These are phyloP conservation scores for Escallonia rubra DNA, from an alignment of 129 eudicot species.

Conservation along the genomic window DNA sequence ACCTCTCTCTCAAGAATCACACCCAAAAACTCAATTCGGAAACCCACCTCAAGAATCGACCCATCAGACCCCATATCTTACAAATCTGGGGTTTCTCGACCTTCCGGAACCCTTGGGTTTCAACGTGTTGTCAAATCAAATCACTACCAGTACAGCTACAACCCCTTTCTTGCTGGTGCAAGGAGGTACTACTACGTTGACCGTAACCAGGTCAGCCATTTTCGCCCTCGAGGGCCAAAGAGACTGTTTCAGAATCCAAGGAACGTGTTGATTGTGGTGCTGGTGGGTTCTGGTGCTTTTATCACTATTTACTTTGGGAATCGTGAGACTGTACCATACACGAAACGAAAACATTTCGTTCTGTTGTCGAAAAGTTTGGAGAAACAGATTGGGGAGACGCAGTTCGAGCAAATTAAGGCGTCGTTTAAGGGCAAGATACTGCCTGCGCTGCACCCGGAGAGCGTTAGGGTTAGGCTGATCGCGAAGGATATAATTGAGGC, in stretches of 20 bases:
- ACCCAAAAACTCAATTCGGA: slow-evolving; percentile 19
- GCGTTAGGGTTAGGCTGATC: slow-evolving; percentile 67
- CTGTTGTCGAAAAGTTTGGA: slow-evolving; percentile 47
- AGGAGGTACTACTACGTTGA: slow-evolving; percentile 61
- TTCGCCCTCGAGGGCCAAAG: slow-evolving; percentile 51
- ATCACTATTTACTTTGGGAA: slow-evolving; percentile 62
- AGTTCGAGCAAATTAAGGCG: slow-evolving; percentile 46
- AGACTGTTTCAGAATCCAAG: slow-evolving; percentile 63
- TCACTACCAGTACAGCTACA: slow-evolving; percentile 1
- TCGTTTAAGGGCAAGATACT: slow-evolving; percentile 67
- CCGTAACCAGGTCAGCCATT: slow-evolving; percentile 45
- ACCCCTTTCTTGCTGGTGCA: slow-evolving; percentile 19
- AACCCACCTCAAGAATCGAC: slow-evolving; percentile 7
- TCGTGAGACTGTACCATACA: slow-evolving; percentile 76
- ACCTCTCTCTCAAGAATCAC: slow-evolving; percentile 23
- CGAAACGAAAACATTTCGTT: slow-evolving; percentile 66
- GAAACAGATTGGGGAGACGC: slow-evolving; percentile 49
- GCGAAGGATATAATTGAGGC: slow-evolving; percentile 64
- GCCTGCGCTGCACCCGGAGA: slow-evolving; percentile 82
- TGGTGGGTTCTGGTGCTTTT: slow-evolving; percentile 52
- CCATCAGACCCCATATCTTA: slow-evolving; percentile 2
- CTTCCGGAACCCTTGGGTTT: slow-evolving; percentile 25
- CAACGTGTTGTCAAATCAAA: background rate
- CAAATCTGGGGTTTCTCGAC: slow-evolving; percentile 4
- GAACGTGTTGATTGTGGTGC: slow-evolving; percentile 25